phyloP scores from a whole-genome alignment of 345 rosid genomes.

The Barbarea vulgaris region DNA sequence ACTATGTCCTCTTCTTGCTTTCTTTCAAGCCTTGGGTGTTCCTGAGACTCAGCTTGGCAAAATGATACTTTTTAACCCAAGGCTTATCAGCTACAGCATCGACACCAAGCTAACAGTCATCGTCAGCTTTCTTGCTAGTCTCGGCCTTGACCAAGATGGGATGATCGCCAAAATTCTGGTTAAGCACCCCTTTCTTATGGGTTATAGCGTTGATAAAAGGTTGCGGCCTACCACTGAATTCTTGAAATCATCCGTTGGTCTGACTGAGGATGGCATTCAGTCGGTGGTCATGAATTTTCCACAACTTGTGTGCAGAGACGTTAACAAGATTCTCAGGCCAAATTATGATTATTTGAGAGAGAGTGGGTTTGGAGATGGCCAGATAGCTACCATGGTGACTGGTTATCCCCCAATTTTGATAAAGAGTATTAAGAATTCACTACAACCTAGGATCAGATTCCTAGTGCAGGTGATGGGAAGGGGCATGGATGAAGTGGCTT shows the following conservation, averaged over 20 bases:
- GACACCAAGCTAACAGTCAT: constrained; percentile 60
- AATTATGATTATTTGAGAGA: constrained; percentile 50
- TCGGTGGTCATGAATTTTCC: constrained; percentile 59
- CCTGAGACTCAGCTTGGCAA: constrained; percentile 76
- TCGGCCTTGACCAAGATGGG: constrained; percentile 63
- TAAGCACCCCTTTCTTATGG: constrained; percentile 73
- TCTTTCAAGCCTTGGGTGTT: constrained; percentile 74
- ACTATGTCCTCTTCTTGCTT: constrained; percentile 82
- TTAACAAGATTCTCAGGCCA: constrained; percentile 56
- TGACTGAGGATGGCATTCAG: constrained; percentile 52
- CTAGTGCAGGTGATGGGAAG: constrained; percentile 76
- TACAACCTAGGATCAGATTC: constrained; percentile 70
- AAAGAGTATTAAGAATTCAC: constrained; percentile 67
- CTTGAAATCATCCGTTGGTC: constrained; percentile 56
- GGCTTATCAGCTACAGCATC: constrained; percentile 80
- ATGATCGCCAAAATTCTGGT: constrained; percentile 67
- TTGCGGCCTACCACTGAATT: constrained; percentile 63
- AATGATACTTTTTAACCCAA: constrained; percentile 65
- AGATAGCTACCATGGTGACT: constrained; percentile 59
- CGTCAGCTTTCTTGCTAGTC: constrained; percentile 59
- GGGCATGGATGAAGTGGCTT: constrained; percentile 58
- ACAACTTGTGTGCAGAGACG: constrained; percentile 74
- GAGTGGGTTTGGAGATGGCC: constrained; percentile 59
- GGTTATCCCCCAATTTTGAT: constrained; percentile 69
- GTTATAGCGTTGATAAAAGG: constrained; percentile 65